These are phyloP conservation scores for Ambrosia trifida DNA, from an alignment of 129 eudicot genomes.

Conservation along the genomic window DNA sequence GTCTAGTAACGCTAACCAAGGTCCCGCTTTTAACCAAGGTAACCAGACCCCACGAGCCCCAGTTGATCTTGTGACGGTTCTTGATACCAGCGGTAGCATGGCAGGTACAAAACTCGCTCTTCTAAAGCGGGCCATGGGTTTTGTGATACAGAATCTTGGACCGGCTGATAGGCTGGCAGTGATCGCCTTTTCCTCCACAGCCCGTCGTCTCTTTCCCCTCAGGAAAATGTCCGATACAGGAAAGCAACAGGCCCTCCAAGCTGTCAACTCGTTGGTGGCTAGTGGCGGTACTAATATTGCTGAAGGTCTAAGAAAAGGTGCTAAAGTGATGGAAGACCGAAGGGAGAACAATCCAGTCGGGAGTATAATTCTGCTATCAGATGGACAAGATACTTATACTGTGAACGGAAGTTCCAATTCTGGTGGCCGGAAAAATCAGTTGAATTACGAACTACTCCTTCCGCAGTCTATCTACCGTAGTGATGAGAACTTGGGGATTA, in stretches of 20 bases:
- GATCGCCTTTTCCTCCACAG: slow-evolving; percentile 78
- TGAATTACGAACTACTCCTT: slow-evolving; percentile 50
- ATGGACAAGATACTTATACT: slow-evolving; percentile 77
- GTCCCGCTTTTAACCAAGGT: slow-evolving; percentile 38
- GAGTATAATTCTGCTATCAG: slow-evolving; percentile 78
- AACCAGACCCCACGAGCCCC: slow-evolving; percentile 79
- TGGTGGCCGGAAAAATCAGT: slow-evolving; percentile 26
- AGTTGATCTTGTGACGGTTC: slow-evolving; percentile 88
- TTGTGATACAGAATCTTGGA: slow-evolving; percentile 85
- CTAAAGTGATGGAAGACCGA: slow-evolving; percentile 70
- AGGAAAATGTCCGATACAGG: slow-evolving; percentile 77
- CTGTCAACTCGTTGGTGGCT: slow-evolving; percentile 74
- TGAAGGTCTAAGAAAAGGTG: slow-evolving; percentile 81
- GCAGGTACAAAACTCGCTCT: slow-evolving; percentile 84
- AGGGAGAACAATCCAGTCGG: slow-evolving; percentile 73
- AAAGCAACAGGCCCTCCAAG: slow-evolving; percentile 63
- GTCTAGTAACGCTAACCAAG: slow-evolving; percentile 28
- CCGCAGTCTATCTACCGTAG: slow-evolving; percentile 49
- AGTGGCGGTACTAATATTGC: slow-evolving; percentile 91
- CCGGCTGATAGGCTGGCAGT: slow-evolving; percentile 81
- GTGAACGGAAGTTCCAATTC: slow-evolving; percentile 35
- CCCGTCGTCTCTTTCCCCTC: slow-evolving; percentile 84
- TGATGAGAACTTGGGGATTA: slow-evolving; percentile 42
- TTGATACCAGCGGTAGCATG: slow-evolving; percentile 97
- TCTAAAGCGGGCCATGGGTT: slow-evolving; percentile 88